phyloP scores from a whole-genome alignment of 2,329 filamentous ascomycete genomes.

The Teratosphaeria destructans region DNA sequence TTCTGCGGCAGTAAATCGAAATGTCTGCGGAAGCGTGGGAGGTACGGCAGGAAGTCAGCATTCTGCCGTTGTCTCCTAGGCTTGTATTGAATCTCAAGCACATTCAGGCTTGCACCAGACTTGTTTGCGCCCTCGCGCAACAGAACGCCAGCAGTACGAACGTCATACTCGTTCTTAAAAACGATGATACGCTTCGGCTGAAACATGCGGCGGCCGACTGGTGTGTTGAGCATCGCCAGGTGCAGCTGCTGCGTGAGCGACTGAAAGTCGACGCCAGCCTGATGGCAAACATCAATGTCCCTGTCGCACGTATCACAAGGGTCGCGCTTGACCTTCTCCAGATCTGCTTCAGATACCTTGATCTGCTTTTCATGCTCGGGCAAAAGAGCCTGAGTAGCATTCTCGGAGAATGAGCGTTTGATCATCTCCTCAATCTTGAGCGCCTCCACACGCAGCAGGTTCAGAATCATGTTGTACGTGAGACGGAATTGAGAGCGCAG shows the following conservation, averaged over 20 bases:
- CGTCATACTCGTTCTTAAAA: conserved; percentile 66
- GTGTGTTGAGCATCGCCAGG: conserved; percentile 63
- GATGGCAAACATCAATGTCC: conserved; percentile 70
- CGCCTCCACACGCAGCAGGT: conserved; percentile 86
- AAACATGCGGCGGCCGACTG: conserved; percentile 72
- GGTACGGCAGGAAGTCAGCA: conserved; percentile 78
- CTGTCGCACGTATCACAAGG: conserved; percentile 71
- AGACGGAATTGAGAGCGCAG: conserved; percentile 90
- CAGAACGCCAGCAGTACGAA: conserved; percentile 72
- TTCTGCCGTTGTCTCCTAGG: conserved; percentile 60
- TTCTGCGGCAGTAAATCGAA: conserved; percentile 58
- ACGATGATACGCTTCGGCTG: conserved; percentile 65
- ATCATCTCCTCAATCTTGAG: conserved; percentile 99
- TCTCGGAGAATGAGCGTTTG: conserved; percentile 97
- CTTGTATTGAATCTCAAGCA: conserved; percentile 62
- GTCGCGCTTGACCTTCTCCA: conserved; percentile 82
- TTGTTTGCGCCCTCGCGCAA: conserved; percentile 62
- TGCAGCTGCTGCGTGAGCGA: conserved; percentile 74
- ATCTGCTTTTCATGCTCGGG: conserved; percentile 95
- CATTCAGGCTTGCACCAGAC: conserved; percentile 58
- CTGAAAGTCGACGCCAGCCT: conserved; percentile 69
- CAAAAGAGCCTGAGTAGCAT: conserved; percentile 86
- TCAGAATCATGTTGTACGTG: conserved; percentile 99
- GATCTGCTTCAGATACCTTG: conserved; percentile 78
- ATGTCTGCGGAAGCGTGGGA: conserved; percentile 57